Conservation (phyloP, 768 basidiomycete species). For the Trametes coccinea region DNA sequence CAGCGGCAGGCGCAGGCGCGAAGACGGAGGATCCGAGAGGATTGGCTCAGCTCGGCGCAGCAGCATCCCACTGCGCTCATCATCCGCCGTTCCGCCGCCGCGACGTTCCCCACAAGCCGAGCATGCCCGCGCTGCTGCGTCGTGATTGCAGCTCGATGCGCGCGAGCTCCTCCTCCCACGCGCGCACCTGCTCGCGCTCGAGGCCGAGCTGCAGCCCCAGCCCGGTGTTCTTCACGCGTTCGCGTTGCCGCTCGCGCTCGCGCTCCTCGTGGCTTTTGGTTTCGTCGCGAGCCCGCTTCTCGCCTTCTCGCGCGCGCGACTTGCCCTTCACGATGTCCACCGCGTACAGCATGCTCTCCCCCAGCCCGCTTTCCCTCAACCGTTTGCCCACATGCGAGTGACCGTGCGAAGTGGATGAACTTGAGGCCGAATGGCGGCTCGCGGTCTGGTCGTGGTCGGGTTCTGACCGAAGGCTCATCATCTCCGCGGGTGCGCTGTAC, state of each 20-base stretch:
- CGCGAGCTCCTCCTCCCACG: conserved; percentile 80
- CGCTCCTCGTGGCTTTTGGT: conserved; percentile 33
- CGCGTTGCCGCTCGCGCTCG: conserved; percentile 34
- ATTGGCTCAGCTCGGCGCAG: neutral
- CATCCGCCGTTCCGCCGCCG: conserved; percentile 18
- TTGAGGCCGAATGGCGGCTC: conserved; percentile 14
- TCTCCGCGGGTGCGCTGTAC: conserved; percentile 19
- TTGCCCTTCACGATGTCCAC: conserved; percentile 20
- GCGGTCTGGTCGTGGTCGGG: conserved; percentile 19
- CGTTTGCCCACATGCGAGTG: conserved; percentile 9
- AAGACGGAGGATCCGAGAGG: neutral
- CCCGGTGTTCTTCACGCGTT: conserved; percentile 24
- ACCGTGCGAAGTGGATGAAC: conserved; percentile 18
- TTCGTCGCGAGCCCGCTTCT: conserved; percentile 16
- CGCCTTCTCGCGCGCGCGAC: conserved; percentile 16
- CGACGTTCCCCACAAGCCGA: conserved; percentile 26
- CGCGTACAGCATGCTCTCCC: conserved; percentile 19
- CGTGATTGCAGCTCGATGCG: conserved; percentile 65
- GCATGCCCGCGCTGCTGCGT: conserved; percentile 40
- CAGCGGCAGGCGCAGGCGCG: too few relatives aligned
- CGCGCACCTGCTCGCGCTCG: conserved; percentile 35
- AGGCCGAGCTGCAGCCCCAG: conserved; percentile 13
- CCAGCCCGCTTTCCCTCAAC: conserved; percentile 13
- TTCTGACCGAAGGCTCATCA: conserved; percentile 7
- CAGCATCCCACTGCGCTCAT: neutral